Conservation (phyloP, 768 basidiomycete genomes). For the Candolleomyces eurysporus region DNA sequence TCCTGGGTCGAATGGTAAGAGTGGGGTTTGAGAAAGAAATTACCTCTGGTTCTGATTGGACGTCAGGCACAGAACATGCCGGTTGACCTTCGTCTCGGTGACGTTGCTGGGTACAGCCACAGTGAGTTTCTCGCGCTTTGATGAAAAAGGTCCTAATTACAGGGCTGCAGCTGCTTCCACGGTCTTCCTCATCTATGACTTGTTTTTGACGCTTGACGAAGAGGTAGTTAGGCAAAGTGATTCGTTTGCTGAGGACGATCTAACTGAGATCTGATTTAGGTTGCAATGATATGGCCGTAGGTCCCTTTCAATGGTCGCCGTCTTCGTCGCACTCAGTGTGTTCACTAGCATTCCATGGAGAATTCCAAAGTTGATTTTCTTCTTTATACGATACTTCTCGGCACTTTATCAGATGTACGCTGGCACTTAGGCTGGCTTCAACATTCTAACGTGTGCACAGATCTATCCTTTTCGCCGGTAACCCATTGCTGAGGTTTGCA, state of each 20-base stretch:
- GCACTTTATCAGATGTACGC: constrained; percentile 34
- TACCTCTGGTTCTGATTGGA: too few species aligned
- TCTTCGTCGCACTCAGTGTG: neutral
- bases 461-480: constrained; percentile 28
- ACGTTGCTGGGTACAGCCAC: too few species aligned
- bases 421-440: neutral
- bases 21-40: too few species aligned
- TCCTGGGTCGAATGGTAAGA: too few species aligned
- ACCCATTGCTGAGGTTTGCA: constrained; percentile 28
- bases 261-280: constrained; percentile 17
- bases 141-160: too few species aligned
- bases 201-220: constrained; percentile 36
- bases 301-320: constrained; percentile 9
- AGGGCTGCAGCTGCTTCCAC: constrained; percentile 30
- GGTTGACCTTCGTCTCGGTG: too few species aligned
- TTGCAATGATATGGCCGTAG: constrained; percentile 41
- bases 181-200: constrained; percentile 40
- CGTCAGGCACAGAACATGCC: too few species aligned
- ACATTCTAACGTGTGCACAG: constrained; percentile 13
- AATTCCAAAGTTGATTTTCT: constrained; percentile 34
- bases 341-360: constrained; percentile 21
- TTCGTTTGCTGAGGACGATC: neutral
- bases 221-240: constrained; percentile 25
- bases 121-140: too few species aligned
- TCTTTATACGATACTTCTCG: constrained; percentile 37